Base-by-base conservation (phyloP, 129 eudicot genomes). In the Smallanthus sonchifolius region DNA sequence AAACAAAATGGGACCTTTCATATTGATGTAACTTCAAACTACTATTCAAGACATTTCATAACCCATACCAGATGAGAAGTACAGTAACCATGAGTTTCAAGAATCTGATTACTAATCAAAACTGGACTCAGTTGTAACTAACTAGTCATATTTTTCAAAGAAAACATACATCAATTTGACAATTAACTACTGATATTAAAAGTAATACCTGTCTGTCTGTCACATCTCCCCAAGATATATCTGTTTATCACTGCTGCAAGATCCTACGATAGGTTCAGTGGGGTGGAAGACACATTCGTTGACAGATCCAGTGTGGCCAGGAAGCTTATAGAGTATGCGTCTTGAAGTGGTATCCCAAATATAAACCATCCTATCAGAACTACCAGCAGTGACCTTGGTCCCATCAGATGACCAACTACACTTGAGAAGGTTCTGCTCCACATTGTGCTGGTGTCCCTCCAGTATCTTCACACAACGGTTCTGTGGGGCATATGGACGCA, bases 321-420 rank as follows among this genome's bases (percentile, higher is more conserved):
- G 98, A 72, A 92, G 92, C 81, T 89, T 92, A 75, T 89, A 92
- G 75, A 87, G 56, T 61, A 92, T 87, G 54, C 95, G 81, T 7
- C 96, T 81, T 13, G 96, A 80, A 73, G 98, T 89, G 5, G 98
- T 89, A 81, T 92, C 96, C 98, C 96, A 92, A 16, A 92, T 77
- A 45, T 92, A 92, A 30, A 92, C 96, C 96, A 92, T 89, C 71
- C 94, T 75, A 79, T 92, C 98, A 60, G 96, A 77, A 79, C 98
- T 92, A 19, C 98, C 96, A 65, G 95, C 92, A 3, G 95, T 92
- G 20, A 92, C 96, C 77, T 92, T 92, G 79, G 97, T 94, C 44
- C 97, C 98, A 86, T 94, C 98, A 16, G 97, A 84, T 6, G 98
- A 88, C 98, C 98, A 94, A 36, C 87, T 72, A 64, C 98, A 94